Conservation (phyloP, 768 basidiomycete species). For the Rhodotorula kratochvilovae region DNA sequence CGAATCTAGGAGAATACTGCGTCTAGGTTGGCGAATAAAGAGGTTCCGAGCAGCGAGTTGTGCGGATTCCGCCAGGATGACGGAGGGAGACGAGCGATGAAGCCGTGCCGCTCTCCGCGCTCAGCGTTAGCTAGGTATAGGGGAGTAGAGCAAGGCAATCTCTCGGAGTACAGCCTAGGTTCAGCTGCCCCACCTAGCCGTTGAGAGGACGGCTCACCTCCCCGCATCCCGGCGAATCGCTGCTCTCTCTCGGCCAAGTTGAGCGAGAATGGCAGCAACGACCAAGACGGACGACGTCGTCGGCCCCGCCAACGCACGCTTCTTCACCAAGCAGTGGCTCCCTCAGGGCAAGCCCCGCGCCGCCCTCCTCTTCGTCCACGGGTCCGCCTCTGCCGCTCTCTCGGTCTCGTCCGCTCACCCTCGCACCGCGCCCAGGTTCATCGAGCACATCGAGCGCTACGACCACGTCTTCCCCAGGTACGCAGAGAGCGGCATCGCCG, state of each 20-base stretch:
- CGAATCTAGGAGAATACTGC: no score
- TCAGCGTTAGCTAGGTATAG: no score
- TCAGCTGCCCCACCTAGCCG: no score
- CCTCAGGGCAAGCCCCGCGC: not conserved
- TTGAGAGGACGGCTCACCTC: no score
- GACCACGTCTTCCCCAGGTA: conserved; percentile 39
- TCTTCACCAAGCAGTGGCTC: conserved; percentile 36
- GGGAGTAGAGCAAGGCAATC: no score
- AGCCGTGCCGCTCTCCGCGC: no score
- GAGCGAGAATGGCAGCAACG: not conserved
- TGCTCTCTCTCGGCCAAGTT: not conserved
- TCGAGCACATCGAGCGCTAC: conserved; percentile 40
- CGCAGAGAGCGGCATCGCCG: conserved; percentile 32
- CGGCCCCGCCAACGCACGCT: not conserved
- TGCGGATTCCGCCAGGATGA: not conserved
- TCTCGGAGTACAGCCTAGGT: no score
- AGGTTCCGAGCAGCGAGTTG: no score
- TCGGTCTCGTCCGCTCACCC: not conserved
- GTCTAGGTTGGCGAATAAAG: no score
- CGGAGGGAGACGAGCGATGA: not conserved
- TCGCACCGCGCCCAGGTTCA: conserved; percentile 20
- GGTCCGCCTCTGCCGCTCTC: conserved; percentile 12
- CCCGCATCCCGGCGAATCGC: not conserved
- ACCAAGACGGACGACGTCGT: not conserved
- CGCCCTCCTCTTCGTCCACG: conserved; percentile 34